These are phyloP conservation scores for Coccinonectria pachysandricola DNA, from an alignment of 2,329 filamentous ascomycete species.

Conservation along the genomic window DNA sequence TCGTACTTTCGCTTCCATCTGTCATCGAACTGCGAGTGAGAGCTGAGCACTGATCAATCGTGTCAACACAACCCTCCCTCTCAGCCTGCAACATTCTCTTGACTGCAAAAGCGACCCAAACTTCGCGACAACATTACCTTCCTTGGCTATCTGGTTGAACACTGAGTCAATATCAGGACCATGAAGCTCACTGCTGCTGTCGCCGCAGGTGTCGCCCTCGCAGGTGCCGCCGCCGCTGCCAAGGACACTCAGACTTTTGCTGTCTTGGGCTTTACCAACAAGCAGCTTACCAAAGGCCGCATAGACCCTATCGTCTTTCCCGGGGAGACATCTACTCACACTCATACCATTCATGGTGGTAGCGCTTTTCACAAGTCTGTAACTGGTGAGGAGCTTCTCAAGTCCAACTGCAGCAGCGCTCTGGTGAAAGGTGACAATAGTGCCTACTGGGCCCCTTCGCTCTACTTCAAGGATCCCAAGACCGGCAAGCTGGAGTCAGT, in stretches of 20 bases:
- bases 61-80: too few species aligned
- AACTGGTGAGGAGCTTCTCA: constrained; percentile 46
- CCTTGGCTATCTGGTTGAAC: too few species aligned
- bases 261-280: constrained; percentile 61
- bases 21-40: constrained; percentile 7
- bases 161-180: too few species aligned
- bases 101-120: constrained; percentile 7
- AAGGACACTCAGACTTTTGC: constrained; percentile 47
- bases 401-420: constrained; percentile 62
- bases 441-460: constrained; percentile 66
- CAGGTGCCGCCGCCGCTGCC: constrained; percentile 27
- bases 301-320: constrained; percentile 60
- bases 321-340: constrained; percentile 47
- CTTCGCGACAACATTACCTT: too few species aligned
- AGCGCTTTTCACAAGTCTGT: constrained; percentile 55
- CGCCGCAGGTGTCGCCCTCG: constrained; percentile 26
- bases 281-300: constrained; percentile 50
- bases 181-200: constrained; percentile 27
- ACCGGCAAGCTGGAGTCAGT: constrained; percentile 56
- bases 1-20: constrained; percentile 7
- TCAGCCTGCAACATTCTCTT: neutral
- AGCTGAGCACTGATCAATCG: too few species aligned
- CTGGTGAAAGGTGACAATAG: constrained; percentile 57
- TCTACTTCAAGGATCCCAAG: constrained; percentile 57
- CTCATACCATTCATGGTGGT: constrained; percentile 62